Base-by-base conservation (phyloP, 73 alveolate species). In the Durusdinium trenchii region DNA sequence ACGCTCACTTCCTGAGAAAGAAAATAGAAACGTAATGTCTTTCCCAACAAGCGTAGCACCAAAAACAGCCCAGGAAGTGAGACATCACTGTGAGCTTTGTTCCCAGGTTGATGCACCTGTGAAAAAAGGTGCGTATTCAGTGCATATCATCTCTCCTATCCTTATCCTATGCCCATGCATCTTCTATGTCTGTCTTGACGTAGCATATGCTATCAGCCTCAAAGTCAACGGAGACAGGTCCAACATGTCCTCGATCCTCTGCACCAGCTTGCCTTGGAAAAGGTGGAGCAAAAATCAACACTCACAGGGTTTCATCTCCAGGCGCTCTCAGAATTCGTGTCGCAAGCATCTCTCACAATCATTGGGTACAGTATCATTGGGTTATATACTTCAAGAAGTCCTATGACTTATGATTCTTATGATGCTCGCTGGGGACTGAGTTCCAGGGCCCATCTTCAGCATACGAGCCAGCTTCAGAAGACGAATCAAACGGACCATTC, bases 31-130 rank as follows among this genome's bases (percentile, higher is more conserved):
- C 9, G 40, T 2, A 43, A 78, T 4, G 30, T 3, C 35, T 28
- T n/a, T 42, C 42, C 43, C n/a, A 67, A 20, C 42, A 18, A 30
- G 91, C 48, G 20, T 54, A 75, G 50, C 35, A 69, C 97, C 97
- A 90, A 52, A 90, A 90, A 46, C 97, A 90, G 87, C 97, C 97
- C 86, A 90, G 20, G 48, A 90, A 90, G 97, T 90, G 97, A 23
- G 97, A 90, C 97, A 90, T 90, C 97, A 90, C 97, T 38, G 97
- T 90, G 60, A 90, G 97, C 97, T 90, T 90, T 7, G 97, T 76
- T 30, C 97, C 97, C 71, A 90, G 57, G 97, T 90, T 90, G 60
- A 90, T 46, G 75, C 97, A 90, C 97, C 97, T 90, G 40, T 26
- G 7, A 6, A 23, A 62, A 30, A 20, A 30, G n/a, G 84, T 73